Base-by-base conservation (phyloP, 1,284 basidiomycete genomes). In the Ganoderma leucocontextum region DNA sequence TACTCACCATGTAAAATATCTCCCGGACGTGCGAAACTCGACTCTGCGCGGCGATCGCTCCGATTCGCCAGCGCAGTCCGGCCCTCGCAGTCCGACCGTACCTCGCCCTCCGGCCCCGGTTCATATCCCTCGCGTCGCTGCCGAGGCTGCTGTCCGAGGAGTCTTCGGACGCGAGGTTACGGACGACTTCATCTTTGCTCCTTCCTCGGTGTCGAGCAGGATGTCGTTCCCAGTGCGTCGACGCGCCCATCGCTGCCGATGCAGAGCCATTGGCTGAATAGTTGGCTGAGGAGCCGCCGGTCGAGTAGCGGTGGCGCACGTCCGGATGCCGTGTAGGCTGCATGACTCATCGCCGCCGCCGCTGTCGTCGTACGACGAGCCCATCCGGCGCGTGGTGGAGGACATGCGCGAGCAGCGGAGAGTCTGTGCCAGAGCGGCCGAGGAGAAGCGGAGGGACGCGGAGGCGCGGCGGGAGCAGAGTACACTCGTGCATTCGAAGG, bases 361-460 rank as follows among this genome's bases (percentile, higher is more conserved):
- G 39, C 77, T 96, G 62, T 88, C 87, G 55, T 81, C 84, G 35
- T 89, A 91, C 73, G n/a, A n/a, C n/a, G n/a, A n/a, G 82, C 87
- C 44, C 90, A 94, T 97, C 49, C 87, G 86, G 75, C 85, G 89
- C 66, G 87, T 96, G 3, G 82, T 97, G 36, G 92, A 94, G 78
- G 94, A 95, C 75, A 95, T 97, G 92, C 87, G 95, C 61, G 90
- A 95, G 77, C 95, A 97, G 81, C 83, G 95, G 62, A 97, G 95
- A 95, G 93, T 75, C 80, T 97, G 67, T 95, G 95, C 75, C 95
- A 96, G 83, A 95, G 91, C 76, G 95, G n/a, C 96, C 75, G 90
- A 94, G 76, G 91, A 93, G 80, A 82, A 83, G 58, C 82, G 78
- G 75, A 72, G 80, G 63, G 77, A 71, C 29, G 63, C 65, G 76